Conservation (phyloP, 2,329 filamentous ascomycete genomes). For the Apiospora koreana region DNA sequence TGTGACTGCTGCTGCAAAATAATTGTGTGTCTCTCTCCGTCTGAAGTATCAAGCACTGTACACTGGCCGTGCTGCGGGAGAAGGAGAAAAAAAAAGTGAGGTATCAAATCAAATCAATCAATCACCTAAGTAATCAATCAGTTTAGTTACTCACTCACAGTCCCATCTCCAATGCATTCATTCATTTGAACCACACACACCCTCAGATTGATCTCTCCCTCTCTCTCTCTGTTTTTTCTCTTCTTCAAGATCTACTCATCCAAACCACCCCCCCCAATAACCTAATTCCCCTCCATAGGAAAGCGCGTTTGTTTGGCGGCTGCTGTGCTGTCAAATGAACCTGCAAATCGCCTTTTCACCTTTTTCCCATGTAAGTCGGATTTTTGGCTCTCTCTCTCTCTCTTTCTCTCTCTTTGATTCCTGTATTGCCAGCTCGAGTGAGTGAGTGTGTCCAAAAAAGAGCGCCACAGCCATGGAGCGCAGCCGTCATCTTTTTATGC, state of each 20-base stretch:
- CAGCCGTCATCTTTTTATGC: neutral
- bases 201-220: neutral
- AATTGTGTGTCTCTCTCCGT: too few species aligned
- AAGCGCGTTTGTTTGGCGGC: conserved; percentile 92
- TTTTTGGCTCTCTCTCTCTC: too few species aligned
- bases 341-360: conserved; percentile 66
- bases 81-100: too few species aligned
- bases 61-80: neutral
- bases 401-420: neutral
- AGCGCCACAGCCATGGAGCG: neutral
- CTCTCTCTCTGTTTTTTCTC: conserved; percentile 12
- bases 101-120: neutral
- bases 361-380: conserved; percentile 63
- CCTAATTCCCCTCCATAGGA: conserved; percentile 5
- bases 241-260: conserved; percentile 29
- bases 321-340: conserved; percentile 93
- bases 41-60: neutral
- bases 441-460: neutral
- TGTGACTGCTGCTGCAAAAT: too few species aligned
- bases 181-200: conserved; percentile 10
- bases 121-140: too few species aligned
- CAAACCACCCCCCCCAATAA: neutral
- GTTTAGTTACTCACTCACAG: too few species aligned
- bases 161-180: neutral
- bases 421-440: neutral